Base-by-base conservation (phyloP, 148 eudicot species). In the Oxyria digyna region DNA sequence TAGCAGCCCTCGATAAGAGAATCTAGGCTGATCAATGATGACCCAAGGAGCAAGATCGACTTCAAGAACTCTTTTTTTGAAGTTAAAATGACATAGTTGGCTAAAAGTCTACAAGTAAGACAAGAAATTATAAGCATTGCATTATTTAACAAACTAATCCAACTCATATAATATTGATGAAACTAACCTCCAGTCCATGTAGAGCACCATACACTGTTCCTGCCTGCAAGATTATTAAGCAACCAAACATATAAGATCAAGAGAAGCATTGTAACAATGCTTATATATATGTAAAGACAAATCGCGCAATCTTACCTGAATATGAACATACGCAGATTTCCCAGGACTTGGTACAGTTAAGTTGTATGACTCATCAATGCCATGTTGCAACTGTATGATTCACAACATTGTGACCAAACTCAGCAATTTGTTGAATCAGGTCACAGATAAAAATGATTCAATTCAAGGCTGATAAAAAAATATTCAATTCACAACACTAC, bases 161-260 rank as follows among this genome's bases (percentile, higher is more conserved):
- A 59, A 59, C 20, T 45, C n/a, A 45, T 38, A 38, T 38, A 59
- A 59, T 37, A n/a, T n/a, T n/a, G 18, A 9, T 59, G 65, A 4
- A 55, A 59, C 27, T 66, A 68, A 93, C 98, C 96, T 94, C 85
- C 46, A 94, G 74, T 40, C 92, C 98, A 80, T 90, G 98, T 71
- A 90, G 78, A 71, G 97, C 98, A 42, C 98, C 98, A 74, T 90
- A 94, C 18, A 94, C 87, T 50, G 98, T 83, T 67, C 75, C 79
- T 73, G 98, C 98, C 98, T 89, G 95, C 85, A 82, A 69, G 27
- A 54, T 54, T 24, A 23, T 8, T 11, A 23, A 54, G 62, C 62
- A 24, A 2, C 24, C n/a, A n/a, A n/a, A n/a, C n/a, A n/a, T n/a
- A n/a, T n/a, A n/a, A n/a, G n/a, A n/a, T n/a, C n/a, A n/a, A n/a